phyloP scores from a whole-genome alignment of 192 early-diverging fungal genomes.

The Phlyctochytrium planicorne region DNA sequence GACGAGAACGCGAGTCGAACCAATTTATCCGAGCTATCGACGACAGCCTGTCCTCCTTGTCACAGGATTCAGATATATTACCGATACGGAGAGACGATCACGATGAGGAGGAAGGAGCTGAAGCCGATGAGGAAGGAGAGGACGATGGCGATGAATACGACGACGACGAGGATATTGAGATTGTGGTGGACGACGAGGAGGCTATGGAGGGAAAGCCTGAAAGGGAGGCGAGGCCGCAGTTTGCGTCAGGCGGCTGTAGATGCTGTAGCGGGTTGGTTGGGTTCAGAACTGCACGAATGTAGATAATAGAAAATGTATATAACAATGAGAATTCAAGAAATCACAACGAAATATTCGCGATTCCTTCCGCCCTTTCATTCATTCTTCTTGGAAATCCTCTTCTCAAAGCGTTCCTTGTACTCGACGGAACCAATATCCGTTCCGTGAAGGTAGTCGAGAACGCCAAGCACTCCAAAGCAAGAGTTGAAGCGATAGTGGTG shows the following conservation, averaged over 20 bases:
- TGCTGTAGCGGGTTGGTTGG: not conserved
- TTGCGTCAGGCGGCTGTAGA: not conserved
- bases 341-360: not conserved
- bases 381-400: not conserved
- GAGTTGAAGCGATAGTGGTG: slow-evolving; percentile 35
- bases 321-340: not conserved
- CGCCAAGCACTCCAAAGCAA: slow-evolving; percentile 9
- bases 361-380: not conserved
- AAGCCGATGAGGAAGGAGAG: not conserved
- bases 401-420: not conserved
- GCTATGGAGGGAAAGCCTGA: not conserved
- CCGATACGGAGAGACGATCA: no score
- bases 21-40: not conserved
- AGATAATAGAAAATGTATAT: not conserved
- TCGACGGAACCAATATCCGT: not conserved
- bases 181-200: not conserved
- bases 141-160: not conserved
- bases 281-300: not conserved
- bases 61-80: no score
- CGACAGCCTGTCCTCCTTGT: not conserved
- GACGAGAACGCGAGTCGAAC: not conserved
- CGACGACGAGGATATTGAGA: not conserved
- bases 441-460: slow-evolving; percentile 19
- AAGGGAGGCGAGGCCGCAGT: not conserved
- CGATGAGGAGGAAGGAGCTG: slow-evolving; percentile 6